These are phyloP conservation scores for Colletotrichum sp. DNA, from an alignment of 2,329 filamentous ascomycete genomes.

Conservation along the genomic window DNA sequence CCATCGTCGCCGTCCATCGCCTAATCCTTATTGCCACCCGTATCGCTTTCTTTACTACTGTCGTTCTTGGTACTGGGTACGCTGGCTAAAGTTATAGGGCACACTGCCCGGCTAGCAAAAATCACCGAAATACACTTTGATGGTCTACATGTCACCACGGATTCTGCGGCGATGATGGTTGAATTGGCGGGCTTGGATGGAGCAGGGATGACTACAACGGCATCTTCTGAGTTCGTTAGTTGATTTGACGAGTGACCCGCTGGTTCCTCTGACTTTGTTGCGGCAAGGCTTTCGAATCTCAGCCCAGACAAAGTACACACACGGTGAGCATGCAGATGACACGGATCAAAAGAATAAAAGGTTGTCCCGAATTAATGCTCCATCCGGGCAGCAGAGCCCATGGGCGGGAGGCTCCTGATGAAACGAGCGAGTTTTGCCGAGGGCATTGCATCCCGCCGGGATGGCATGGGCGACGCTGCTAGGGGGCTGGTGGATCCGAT, in stretches of 20 bases:
- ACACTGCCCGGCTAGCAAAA: too few relatives aligned
- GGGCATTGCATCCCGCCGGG: not conserved
- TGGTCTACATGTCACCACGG: not conserved
- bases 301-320: not conserved
- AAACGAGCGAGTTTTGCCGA: not conserved
- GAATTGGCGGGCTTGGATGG: not conserved
- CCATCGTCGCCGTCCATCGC: too few relatives aligned
- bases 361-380: not conserved
- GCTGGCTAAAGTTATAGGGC: too few relatives aligned
- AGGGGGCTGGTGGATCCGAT: not conserved
- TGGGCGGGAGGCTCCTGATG: not conserved
- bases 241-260: not conserved
- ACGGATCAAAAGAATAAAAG: not conserved
- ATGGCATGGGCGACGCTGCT: not conserved
- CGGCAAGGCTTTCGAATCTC: not conserved
- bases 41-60: too few relatives aligned
- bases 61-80: too few relatives aligned
- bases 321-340: not conserved
- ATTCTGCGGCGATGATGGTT: not conserved
- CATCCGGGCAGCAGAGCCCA: not conserved
- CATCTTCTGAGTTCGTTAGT: not conserved
- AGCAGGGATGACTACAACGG: not conserved
- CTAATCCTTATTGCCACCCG: too few relatives aligned
- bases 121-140: not conserved
- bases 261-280: not conserved